Evolutionary conservation across 2,329 filamentous ascomycete genomes (phyloP).

Genomic region (Aspergillus transmontanensis): DNA sequence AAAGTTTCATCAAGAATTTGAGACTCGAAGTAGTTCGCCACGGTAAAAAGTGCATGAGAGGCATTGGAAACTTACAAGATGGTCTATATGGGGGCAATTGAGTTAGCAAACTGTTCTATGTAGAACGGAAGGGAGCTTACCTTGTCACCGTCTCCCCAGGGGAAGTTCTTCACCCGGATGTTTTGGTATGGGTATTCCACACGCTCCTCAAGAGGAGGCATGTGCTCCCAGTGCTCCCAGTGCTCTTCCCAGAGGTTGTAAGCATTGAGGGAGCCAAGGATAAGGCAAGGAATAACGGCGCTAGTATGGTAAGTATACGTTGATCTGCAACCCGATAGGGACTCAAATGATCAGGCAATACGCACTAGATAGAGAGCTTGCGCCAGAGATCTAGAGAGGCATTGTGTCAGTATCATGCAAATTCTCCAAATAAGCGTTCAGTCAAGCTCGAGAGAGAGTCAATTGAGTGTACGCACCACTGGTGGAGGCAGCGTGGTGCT

Average conservation of each 20-base stretch:
- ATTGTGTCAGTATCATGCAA: constrained; percentile 27
- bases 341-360: constrained; percentile 24
- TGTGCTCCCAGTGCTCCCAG: constrained; percentile 92
- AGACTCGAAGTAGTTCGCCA: not conserved
- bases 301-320: constrained; percentile 49
- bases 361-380: constrained; percentile 96
- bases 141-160: constrained; percentile 96
- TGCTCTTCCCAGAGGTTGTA: constrained; percentile 92
- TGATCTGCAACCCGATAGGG: not conserved
- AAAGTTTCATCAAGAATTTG: not conserved
- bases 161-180: constrained; percentile 93
- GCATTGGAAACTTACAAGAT: constrained; percentile 60
- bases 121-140: constrained; percentile 48
- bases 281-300: constrained; percentile 71
- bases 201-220: constrained; percentile 85
- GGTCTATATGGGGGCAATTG: constrained; percentile 50
- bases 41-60: not conserved
- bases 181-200: constrained; percentile 97
- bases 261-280: constrained; percentile 76
- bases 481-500: constrained; percentile 83
- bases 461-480: constrained; percentile 65
- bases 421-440: not conserved
- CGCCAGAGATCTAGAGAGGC: constrained; percentile 76
- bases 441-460: not conserved
- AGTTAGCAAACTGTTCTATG: constrained; percentile 10